phyloP scores from a whole-genome alignment of 2,329 filamentous ascomycete species.

The Anthostomella pinea region DNA sequence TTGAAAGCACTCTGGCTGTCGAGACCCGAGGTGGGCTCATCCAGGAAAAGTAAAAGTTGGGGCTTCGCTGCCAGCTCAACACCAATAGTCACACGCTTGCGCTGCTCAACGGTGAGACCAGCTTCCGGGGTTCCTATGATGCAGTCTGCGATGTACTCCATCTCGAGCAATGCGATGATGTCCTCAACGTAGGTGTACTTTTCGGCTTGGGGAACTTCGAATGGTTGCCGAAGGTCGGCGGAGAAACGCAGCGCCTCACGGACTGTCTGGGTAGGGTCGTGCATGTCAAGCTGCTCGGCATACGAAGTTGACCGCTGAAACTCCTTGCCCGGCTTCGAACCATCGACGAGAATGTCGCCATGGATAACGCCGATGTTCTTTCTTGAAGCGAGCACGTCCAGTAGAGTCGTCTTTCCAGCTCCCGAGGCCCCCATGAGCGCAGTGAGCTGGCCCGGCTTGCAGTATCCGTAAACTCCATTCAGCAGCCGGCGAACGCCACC shows the following conservation, averaged over 20 bases:
- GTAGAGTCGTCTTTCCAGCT: conserved; percentile 82
- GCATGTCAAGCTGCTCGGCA: conserved; percentile 61
- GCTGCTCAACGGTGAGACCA: conserved; percentile 65
- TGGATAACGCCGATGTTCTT: conserved; percentile 61
- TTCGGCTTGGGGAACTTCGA: conserved; percentile 50
- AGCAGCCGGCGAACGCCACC: conserved; percentile 56
- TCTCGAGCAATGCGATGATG: conserved; percentile 57
- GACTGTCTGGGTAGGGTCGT: conserved; percentile 61
- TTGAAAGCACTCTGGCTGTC: conserved; percentile 72
- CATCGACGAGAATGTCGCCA: conserved; percentile 58
- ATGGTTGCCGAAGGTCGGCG: conserved; percentile 57
- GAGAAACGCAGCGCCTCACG: conserved; percentile 63
- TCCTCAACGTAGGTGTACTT: conserved; percentile 61
- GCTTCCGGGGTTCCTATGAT: conserved; percentile 62
- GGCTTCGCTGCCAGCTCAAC: conserved; percentile 86
- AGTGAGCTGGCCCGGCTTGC: conserved; percentile 73
- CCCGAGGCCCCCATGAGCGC: conserved; percentile 80
- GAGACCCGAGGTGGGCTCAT: conserved; percentile 75
- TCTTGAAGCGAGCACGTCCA: conserved; percentile 68
- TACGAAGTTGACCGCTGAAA: conserved; percentile 63
- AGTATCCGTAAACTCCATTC: conserved; percentile 61
- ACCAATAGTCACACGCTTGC: conserved; percentile 82
- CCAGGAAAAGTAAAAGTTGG: conserved; percentile 71
- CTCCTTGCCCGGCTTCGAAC: conserved; percentile 52
- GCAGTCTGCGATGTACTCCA: conserved; percentile 57